A percentile compares a stretch with the other conserved stretches of the same genome.
phyloP scores from a whole-genome alignment of 805 yeast species.

The Wickerhamiella galacta region DNA sequence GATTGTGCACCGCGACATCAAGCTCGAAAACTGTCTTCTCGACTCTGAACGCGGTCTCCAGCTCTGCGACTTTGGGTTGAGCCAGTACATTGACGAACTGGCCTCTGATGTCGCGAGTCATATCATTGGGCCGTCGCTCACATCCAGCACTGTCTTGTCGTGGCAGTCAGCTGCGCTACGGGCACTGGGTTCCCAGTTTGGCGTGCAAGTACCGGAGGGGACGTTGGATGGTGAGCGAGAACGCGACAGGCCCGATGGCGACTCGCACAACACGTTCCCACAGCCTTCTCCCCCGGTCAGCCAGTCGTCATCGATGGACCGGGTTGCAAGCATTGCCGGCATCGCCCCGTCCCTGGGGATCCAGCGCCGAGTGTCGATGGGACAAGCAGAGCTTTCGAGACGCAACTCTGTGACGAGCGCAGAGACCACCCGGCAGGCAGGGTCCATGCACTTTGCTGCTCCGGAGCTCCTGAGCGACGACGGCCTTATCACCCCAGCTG shows the following conservation, averaged over 20 bases:
- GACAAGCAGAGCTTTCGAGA: neutral
- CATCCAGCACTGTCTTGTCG: neutral
- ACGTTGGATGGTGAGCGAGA: too few species aligned
- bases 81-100: conserved; percentile 13
- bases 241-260: too few species aligned
- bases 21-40: conserved; percentile 62
- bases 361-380: neutral
- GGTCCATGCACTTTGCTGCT: conserved; percentile 83
- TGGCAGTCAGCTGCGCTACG: neutral
- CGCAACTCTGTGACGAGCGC: neutral
- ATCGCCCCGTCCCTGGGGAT: neutral
- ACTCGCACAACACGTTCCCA: too few species aligned
- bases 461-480: conserved; percentile 62
- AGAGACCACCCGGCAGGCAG: conserved; percentile 32
- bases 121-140: neutral
- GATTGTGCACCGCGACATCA: conserved; percentile 68
- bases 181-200: neutral
- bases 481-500: conserved; percentile 39
- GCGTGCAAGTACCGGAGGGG: neutral
- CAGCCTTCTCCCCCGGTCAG: neutral
- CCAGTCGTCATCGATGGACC: neutral
- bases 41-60: conserved; percentile 31
- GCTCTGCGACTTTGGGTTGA: conserved; percentile 86
- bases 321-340: neutral
- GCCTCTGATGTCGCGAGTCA: neutral